Percentiles rank a stretch among this genome's conserved stretches.
phyloP scores from a whole-genome alignment of 495 filamentous ascomycete species.

The Penicillium arizonense region DNA sequence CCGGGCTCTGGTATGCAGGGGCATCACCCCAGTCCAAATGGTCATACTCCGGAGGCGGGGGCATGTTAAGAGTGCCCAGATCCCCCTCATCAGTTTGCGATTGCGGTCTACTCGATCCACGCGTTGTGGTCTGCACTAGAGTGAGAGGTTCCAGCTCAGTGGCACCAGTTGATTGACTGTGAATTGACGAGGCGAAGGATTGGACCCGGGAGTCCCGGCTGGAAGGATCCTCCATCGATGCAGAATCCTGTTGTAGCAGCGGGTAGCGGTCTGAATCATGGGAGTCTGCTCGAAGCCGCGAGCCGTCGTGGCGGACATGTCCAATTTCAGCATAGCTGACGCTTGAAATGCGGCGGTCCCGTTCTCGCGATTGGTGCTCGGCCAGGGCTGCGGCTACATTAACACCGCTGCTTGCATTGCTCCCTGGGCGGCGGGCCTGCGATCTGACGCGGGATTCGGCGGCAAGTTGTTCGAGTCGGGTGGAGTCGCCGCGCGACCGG shows the following conservation, averaged over 20 bases:
- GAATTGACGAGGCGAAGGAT: constrained; percentile 36
- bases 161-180: constrained; percentile 19
- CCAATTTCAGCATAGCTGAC: constrained; percentile 87
- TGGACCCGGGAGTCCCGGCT: constrained; percentile 31
- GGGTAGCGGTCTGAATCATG: constrained; percentile 73
- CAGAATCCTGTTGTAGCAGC: constrained; percentile 68
- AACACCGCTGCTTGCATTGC: constrained; percentile 28
- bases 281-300: constrained; percentile 77
- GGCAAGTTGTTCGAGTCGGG: constrained; percentile 59
- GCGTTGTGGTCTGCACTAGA: constrained; percentile 23
- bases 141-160: constrained; percentile 32
- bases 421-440: constrained; percentile 23
- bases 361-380: constrained; percentile 65
- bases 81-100: constrained; percentile 35
- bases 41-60: constrained; percentile 45
- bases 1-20: constrained; percentile 41
- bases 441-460: constrained; percentile 32
- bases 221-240: constrained; percentile 21
- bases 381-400: constrained; percentile 44
- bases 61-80: constrained; percentile 32
- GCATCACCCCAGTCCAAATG: constrained; percentile 51
- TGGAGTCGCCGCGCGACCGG: constrained; percentile 62
- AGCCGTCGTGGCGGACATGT: constrained; percentile 84
- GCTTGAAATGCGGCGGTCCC: constrained; percentile 73
- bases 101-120: constrained; percentile 17